phyloP scores from a whole-genome alignment of 2,329 filamentous ascomycete genomes.

The Colletotrichum lupini region DNA sequence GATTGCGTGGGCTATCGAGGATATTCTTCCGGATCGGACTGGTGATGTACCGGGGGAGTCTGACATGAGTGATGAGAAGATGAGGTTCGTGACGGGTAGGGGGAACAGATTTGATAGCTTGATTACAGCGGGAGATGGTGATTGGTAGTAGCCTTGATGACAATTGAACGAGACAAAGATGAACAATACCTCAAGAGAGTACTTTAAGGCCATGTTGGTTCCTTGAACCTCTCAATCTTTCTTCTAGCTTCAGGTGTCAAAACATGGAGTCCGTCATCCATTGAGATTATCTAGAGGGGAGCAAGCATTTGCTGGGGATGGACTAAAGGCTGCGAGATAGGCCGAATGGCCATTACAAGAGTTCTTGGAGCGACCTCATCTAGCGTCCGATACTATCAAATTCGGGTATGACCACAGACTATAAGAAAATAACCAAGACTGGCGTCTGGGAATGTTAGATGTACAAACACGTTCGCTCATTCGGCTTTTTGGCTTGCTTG shows the following conservation, averaged over 20 bases:
- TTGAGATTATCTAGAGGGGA: no score
- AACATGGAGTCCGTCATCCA: neutral
- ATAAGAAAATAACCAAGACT: no score
- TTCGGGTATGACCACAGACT: no score
- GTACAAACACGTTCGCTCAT: no score
- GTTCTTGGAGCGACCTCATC: no score
- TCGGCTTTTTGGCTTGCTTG: no score
- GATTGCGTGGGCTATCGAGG: constrained; percentile 76
- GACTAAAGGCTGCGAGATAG: no score
- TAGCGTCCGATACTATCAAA: no score
- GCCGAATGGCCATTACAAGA: no score
- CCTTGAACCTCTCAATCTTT: neutral
- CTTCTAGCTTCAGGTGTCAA: neutral
- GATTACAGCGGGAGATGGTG: constrained; percentile 20
- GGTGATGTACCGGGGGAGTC: neutral
- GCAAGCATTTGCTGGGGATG: no score
- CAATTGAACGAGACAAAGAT: neutral
- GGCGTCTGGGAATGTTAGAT: no score
- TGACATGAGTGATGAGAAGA: constrained; percentile 18
- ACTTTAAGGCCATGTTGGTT: neutral
- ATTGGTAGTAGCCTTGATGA: constrained; percentile 1
- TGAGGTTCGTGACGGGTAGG: constrained; percentile 32
- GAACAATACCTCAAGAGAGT: neutral
- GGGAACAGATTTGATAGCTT: constrained; percentile 33
- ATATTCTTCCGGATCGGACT: constrained; percentile 53